Evolutionary conservation across 2,329 filamentous ascomycete species (phyloP).

Genomic region (Colletotrichum sp.): DNA sequence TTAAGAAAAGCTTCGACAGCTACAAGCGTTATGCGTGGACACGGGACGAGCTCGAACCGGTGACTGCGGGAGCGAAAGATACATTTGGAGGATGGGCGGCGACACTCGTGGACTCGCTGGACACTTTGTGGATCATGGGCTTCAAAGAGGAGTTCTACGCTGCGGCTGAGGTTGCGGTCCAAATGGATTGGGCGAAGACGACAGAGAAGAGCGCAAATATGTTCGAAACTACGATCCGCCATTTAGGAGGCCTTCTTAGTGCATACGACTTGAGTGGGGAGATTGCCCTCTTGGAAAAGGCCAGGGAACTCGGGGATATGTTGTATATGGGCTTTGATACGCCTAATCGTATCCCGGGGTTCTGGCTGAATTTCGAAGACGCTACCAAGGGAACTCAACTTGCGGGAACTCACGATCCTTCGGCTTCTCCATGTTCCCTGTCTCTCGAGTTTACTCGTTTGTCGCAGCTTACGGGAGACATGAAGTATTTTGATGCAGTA

Average conservation of each 20-base stretch:
- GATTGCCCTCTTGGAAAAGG: slow-evolving; percentile 62
- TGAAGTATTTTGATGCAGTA: slow-evolving; percentile 76
- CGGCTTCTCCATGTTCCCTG: slow-evolving; percentile 63
- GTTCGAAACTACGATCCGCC: slow-evolving; percentile 75
- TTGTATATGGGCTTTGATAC: slow-evolving; percentile 72
- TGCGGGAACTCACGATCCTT: slow-evolving; percentile 34
- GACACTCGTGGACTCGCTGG: slow-evolving; percentile 50
- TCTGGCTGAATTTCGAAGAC: slow-evolving; percentile 19
- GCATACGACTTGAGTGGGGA: slow-evolving; percentile 70
- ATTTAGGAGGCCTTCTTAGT: slow-evolving; percentile 71
- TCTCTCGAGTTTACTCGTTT: slow-evolving; percentile 75
- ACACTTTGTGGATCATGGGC: slow-evolving; percentile 61
- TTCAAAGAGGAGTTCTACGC: slow-evolving; percentile 53
- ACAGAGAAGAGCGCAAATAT: slow-evolving; percentile 55
- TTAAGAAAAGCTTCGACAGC: slow-evolving; percentile 41
- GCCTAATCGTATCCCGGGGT: slow-evolving; percentile 64
- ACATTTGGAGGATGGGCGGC: slow-evolving; percentile 53
- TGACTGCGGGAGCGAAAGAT: slow-evolving; percentile 41
- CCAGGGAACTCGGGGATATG: slow-evolving; percentile 66
- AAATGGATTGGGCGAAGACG: slow-evolving; percentile 58
- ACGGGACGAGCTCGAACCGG: slow-evolving; percentile 47
- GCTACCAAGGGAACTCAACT: not conserved
- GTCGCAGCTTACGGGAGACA: slow-evolving; percentile 72
- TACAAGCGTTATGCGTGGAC: slow-evolving; percentile 50
- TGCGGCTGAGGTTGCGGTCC: slow-evolving; percentile 44